Evolutionary conservation across 2,329 filamentous ascomycete genomes (phyloP).

Genomic region (Davidsoniella eucalypti): DNA sequence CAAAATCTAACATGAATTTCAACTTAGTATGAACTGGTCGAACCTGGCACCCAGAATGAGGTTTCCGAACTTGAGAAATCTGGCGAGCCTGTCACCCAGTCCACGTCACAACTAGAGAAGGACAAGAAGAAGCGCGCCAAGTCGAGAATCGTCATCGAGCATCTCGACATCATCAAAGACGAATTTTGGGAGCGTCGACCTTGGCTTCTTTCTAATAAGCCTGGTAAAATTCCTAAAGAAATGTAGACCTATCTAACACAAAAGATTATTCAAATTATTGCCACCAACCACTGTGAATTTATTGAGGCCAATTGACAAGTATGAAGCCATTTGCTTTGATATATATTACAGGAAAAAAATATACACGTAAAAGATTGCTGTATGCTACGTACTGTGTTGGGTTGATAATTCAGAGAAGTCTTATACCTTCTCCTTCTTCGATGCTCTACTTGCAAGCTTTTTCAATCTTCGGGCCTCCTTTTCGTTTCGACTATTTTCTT

Average conservation of each 20-base stretch:
- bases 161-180: conserved; percentile 88
- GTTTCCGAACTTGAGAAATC: conserved; percentile 28
- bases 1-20: not conserved
- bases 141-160: conserved; percentile 63
- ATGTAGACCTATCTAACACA: conserved; percentile 19
- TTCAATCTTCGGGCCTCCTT: conserved; percentile 16
- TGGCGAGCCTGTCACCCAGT: conserved; percentile 40
- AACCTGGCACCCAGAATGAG: conserved; percentile 33
- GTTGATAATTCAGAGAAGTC: not conserved
- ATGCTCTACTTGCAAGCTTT: conserved; percentile 16
- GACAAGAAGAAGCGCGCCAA: conserved; percentile 68
- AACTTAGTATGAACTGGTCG: conserved; percentile 51
- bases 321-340: not conserved
- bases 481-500: conserved; percentile 24
- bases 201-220: conserved; percentile 65
- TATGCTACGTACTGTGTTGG: not conserved
- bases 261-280: not conserved
- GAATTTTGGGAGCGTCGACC: conserved; percentile 82
- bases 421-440: conserved; percentile 13
- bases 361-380: not conserved
- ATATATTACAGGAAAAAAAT: not conserved
- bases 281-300: not conserved
- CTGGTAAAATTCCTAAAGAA: conserved; percentile 52
- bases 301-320: not conserved
- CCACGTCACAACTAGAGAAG: conserved; percentile 69